phyloP scores from a whole-genome alignment of 2,329 filamentous ascomycete species.

The Coleophoma crateriformis region DNA sequence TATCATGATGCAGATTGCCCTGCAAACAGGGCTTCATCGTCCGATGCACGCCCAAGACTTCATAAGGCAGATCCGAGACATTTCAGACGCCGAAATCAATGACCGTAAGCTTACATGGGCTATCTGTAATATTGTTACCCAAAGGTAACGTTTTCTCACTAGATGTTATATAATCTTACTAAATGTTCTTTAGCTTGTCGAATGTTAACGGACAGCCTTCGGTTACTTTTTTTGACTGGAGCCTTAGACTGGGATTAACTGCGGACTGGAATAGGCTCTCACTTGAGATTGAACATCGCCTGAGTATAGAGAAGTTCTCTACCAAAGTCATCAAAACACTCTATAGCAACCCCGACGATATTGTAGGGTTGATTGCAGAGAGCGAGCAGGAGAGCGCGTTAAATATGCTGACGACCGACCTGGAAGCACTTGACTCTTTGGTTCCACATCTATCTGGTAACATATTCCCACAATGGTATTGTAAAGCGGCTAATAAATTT shows the following conservation, averaged over 20 bases:
- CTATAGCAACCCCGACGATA: conserved; percentile 45
- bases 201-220: conserved; percentile 64
- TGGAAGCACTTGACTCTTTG: conserved; percentile 29
- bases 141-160: conserved; percentile 38
- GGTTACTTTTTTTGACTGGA: conserved; percentile 56
- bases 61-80: conserved; percentile 7
- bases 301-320: conserved; percentile 51
- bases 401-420: conserved; percentile 37
- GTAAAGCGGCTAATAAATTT: background rate
- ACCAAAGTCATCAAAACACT: conserved; percentile 50
- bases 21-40: conserved; percentile 22
- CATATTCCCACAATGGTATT: too few species aligned
- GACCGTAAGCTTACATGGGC: conserved; percentile 64
- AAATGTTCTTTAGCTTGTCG: conserved; percentile 40
- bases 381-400: conserved; percentile 35
- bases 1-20: conserved; percentile 23
- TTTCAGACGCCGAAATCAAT: conserved; percentile 9
- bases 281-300: conserved; percentile 40
- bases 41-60: conserved; percentile 12
- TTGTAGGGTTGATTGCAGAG: conserved; percentile 35
- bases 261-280: conserved; percentile 39
- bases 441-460: background rate
- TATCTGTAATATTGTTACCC: conserved; percentile 61
- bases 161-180: too few species aligned
- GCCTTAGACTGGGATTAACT: conserved; percentile 37